Evolutionary conservation across 140 eudicot genomes (phyloP), one percentile per base, ranked within the genome.

Genomic region (Anethum foeniculum): DNA sequence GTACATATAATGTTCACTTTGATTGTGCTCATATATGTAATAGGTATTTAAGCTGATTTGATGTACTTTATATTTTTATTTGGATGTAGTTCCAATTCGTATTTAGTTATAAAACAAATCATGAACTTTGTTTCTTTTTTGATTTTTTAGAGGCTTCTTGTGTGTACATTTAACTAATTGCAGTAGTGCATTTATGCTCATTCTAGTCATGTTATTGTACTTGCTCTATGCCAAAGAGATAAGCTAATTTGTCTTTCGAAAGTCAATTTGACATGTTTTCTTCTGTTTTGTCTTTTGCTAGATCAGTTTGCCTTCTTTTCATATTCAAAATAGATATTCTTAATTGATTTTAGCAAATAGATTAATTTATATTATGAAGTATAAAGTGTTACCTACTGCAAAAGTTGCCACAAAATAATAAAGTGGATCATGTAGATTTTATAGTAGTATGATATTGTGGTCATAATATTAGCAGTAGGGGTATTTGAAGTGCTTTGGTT

Each of bases 401-500:
- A 71, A 36, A 32, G 41, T 71, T 19, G 27, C 15, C 14, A 21
- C 48, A 15, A 11, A 16, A 38, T 32, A 5, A 18, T 0, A 2
- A 71, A 21, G 12, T 34, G 49, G 19, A 19, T 67, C 41, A 12
- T 30, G 18, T 67, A 7, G 32, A 28, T 67, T 67, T 28, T 14
- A 25, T 4, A 27, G 71, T 34, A 62, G 36, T 62, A 74, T n/a
- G 6, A 8, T 43, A 43, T 23, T 39, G 34, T 25, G 27, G 27
- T 39, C 51, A 75, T 47, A 44, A 32, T 27, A 23, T 23, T 27
- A n/a, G 52, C 10, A 12, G 52, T 47, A 23, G 52, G 62, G 62
- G 49, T n/a, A 47, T 75, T 47, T 79, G 48, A 79, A 79, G 64
- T 30, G 56, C 34, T 25, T 65, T 46, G 41, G 12, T 44, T 79